Evolutionary conservation across 495 filamentous ascomycete species (phyloP).

Genomic region (Talaromyces proteolyticus): DNA sequence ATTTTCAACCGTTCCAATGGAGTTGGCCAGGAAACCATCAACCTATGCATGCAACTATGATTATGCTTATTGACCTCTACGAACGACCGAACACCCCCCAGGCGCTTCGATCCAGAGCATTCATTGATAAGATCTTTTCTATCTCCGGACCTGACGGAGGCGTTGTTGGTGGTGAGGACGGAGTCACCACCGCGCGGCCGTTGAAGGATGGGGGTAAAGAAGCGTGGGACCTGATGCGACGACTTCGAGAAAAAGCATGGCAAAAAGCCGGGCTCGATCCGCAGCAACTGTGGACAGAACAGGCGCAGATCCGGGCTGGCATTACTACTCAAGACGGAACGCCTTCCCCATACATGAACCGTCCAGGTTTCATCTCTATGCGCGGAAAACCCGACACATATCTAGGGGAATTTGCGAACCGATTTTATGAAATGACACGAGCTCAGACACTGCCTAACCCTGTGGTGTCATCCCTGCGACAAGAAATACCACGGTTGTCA

Average conservation of each 20-base stretch:
- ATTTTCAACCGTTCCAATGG: slow-evolving; percentile 54
- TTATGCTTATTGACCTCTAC: slow-evolving; percentile 52
- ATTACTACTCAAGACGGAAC: slow-evolving; percentile 10
- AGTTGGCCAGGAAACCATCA: slow-evolving; percentile 52
- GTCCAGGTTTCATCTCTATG: neutral
- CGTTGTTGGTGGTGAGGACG: slow-evolving; percentile 44
- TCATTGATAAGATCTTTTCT: slow-evolving; percentile 47
- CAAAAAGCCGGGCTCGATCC: slow-evolving; percentile 43
- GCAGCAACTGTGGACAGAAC: slow-evolving; percentile 39
- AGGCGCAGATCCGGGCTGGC: slow-evolving; percentile 37
- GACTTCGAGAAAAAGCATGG: slow-evolving; percentile 46
- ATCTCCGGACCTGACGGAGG: slow-evolving; percentile 47
- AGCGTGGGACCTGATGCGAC: slow-evolving; percentile 49
- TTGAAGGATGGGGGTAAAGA: slow-evolving; percentile 47
- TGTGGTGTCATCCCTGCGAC: slow-evolving; percentile 11
- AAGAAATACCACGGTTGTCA: slow-evolving; percentile 9
- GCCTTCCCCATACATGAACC: neutral
- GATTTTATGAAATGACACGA: slow-evolving; percentile 35
- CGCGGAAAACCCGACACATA: slow-evolving; percentile 8
- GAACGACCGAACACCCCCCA: slow-evolving; percentile 44
- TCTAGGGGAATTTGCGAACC: slow-evolving; percentile 26
- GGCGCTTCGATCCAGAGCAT: slow-evolving; percentile 39
- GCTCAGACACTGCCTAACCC: slow-evolving; percentile 22
- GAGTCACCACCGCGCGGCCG: slow-evolving; percentile 38
- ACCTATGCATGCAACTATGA: slow-evolving; percentile 52